phyloP scores from a whole-genome alignment of 1,284 basidiomycete genomes.

The Cyathus olla region DNA sequence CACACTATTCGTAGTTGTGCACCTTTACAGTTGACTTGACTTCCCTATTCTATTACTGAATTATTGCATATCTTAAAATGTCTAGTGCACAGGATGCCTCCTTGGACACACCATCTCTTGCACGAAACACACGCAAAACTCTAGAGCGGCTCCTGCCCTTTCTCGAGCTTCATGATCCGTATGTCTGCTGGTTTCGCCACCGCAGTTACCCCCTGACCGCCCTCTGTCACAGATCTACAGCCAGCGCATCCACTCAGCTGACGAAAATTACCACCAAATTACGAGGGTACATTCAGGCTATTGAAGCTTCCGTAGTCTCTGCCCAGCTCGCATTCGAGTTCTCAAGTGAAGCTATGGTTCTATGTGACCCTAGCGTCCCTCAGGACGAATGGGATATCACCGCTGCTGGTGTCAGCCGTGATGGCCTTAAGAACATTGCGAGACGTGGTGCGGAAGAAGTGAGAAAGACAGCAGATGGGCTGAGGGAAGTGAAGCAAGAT shows the following conservation, averaged over 20 bases:
- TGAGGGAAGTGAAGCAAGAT: constrained; percentile 46
- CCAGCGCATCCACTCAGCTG: constrained; percentile 5
- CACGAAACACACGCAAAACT: constrained; percentile 44
- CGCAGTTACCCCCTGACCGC: not conserved
- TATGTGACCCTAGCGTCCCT: constrained; percentile 9
- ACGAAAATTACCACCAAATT: constrained; percentile 42
- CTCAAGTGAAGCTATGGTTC: constrained; percentile 30
- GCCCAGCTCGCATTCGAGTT: constrained; percentile 40
- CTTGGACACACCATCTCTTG: constrained; percentile 27
- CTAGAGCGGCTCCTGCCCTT: constrained; percentile 50
- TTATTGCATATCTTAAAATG: not conserved
- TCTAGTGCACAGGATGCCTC: not conserved
- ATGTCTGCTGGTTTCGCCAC: not conserved
- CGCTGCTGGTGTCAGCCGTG: constrained; percentile 2
- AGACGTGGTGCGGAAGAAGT: constrained; percentile 31
- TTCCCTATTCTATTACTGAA: not conserved
- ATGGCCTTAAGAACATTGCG: constrained; percentile 16
- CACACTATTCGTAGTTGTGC: too few relatives aligned
- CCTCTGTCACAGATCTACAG: not conserved
- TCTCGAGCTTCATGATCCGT: constrained; percentile 40
- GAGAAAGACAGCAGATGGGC: constrained; percentile 31
- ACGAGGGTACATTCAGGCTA: constrained; percentile 34
- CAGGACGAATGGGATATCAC: constrained; percentile 18
- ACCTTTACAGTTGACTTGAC: not conserved
- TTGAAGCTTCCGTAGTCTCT: constrained; percentile 44